These are phyloP conservation scores for Bacterosira constricta DNA, from an alignment of 108 stramenopile species.

Conservation along the genomic window DNA sequence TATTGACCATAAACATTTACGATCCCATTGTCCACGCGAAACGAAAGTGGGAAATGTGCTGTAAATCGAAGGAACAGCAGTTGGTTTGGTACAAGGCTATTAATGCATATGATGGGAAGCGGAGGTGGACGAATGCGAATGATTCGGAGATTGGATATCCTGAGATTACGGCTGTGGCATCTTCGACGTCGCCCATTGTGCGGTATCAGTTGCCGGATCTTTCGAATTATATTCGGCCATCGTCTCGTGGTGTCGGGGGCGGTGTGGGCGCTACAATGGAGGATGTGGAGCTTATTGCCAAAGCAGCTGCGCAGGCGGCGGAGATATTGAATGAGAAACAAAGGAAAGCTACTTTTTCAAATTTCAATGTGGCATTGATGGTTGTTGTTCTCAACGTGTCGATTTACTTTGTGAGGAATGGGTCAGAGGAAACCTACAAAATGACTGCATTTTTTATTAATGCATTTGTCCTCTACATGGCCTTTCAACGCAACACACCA, in stretches of 20 bases:
- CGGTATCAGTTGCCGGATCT: background rate
- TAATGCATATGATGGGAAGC: conserved; percentile 47
- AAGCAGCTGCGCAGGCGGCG: conserved; percentile 41
- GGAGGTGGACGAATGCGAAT: background rate
- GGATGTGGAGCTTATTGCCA: conserved; percentile 39
- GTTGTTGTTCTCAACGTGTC: conserved; percentile 33
- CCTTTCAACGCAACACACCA: conserved; percentile 1
- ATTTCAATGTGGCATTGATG: conserved; percentile 4
- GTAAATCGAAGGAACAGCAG: conserved; percentile 47
- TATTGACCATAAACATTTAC: conserved; percentile 54
- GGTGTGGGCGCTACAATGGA: conserved; percentile 25
- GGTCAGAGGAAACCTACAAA: conserved; percentile 42
- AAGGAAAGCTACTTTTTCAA: no score
- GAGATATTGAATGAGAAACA: conserved; percentile 35
- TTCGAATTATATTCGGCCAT: background rate
- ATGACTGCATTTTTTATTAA: conserved; percentile 31
- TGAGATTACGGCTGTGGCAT: background rate
- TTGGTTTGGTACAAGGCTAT: conserved; percentile 54
- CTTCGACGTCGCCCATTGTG: background rate
- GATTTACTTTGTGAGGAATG: conserved; percentile 39
- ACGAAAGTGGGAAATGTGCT: conserved; percentile 63
- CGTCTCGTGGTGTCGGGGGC: conserved; percentile 4
- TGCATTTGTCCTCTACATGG: conserved; percentile 36
- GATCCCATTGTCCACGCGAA: conserved; percentile 32
- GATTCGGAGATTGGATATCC: background rate